Percentiles rank a stretch among this genome's conserved stretches.
Evolutionary conservation across 176 grass and related monocot species (phyloP).

Genomic region (Ensete glaucum): DNA sequence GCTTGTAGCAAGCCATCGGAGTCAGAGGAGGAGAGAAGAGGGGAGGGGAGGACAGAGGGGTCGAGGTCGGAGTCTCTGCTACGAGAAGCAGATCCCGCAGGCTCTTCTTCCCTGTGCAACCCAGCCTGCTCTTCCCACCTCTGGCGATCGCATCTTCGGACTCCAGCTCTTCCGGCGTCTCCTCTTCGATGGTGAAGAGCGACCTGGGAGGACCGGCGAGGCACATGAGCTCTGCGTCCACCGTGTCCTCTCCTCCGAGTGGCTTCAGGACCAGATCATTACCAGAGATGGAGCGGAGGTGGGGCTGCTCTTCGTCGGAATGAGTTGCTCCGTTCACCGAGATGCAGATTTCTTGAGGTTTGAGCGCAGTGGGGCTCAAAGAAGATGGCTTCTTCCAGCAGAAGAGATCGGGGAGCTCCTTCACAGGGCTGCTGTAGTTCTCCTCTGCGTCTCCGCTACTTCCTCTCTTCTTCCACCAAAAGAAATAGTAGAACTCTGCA

Average conservation of each 20-base stretch:
- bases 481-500: slow-evolving; percentile 9
- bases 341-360: not conserved
- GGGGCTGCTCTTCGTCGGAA: not conserved
- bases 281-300: not conserved
- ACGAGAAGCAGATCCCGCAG: not conserved
- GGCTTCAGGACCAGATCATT: not conserved
- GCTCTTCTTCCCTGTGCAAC: not conserved
- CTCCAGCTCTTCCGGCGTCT: slow-evolving; percentile 1
- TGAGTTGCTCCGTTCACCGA: not conserved
- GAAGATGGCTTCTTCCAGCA: slow-evolving; percentile 7
- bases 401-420: not conserved
- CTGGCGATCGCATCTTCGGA: not conserved
- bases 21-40: slow-evolving; percentile 1
- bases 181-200: slow-evolving; percentile 14
- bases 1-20: not conserved
- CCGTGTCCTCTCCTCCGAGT: not conserved
- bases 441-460: not conserved
- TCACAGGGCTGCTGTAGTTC: not conserved
- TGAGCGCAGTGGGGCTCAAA: not conserved
- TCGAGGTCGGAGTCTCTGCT: not conserved
- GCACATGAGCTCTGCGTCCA: not conserved
- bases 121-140: not conserved
- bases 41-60: not conserved
- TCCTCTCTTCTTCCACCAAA: slow-evolving; percentile 13
- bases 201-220: not conserved